Conservation (phyloP, 352 stramenopile species). For the Phytophthora tubulina region DNA sequence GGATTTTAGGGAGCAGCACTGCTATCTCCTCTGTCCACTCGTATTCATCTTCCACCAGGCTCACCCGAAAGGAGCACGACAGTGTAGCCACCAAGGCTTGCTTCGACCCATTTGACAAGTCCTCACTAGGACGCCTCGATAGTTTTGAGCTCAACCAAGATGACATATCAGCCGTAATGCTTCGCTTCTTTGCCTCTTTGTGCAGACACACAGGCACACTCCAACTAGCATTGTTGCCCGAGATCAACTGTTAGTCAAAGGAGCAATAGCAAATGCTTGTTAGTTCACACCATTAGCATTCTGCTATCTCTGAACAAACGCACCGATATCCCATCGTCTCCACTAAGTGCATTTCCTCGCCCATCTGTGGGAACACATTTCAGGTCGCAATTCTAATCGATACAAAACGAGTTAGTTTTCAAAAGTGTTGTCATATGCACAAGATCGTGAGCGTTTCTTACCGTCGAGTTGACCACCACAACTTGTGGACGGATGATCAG, state of each 20-base stretch:
- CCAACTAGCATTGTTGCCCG: conserved; percentile 44
- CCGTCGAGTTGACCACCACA: conserved; percentile 70
- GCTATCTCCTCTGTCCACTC: conserved; percentile 63
- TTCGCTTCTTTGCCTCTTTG: conserved; percentile 57
- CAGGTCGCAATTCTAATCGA: conserved; percentile 32
- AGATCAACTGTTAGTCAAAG: conserved; percentile 39
- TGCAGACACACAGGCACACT: conserved; percentile 59
- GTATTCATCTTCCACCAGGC: conserved; percentile 43
- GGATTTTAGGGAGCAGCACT: conserved; percentile 49
- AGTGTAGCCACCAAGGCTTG: conserved; percentile 48
- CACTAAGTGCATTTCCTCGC: conserved; percentile 24
- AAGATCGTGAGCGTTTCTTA: conserved; percentile 28
- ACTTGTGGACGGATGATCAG: conserved; percentile 58
- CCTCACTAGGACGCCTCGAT: conserved; percentile 49
- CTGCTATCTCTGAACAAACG: conserved; percentile 2
- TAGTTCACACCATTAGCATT: background rate
- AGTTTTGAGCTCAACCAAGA: conserved; percentile 68
- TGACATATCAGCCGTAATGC: conserved; percentile 55
- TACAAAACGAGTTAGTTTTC: conserved; percentile 14
- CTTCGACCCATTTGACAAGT: conserved; percentile 34
- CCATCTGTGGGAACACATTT: conserved; percentile 42
- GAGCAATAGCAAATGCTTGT: conserved; percentile 1
- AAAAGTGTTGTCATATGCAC: background rate
- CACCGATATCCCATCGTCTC: conserved; percentile 30
- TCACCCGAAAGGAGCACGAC: conserved; percentile 60